Percentiles rank a stretch among this genome's conserved stretches.
These are phyloP conservation scores for Phoenix dactylifera DNA, from an alignment of 176 grass and related monocot genomes.

Conservation along the genomic window DNA sequence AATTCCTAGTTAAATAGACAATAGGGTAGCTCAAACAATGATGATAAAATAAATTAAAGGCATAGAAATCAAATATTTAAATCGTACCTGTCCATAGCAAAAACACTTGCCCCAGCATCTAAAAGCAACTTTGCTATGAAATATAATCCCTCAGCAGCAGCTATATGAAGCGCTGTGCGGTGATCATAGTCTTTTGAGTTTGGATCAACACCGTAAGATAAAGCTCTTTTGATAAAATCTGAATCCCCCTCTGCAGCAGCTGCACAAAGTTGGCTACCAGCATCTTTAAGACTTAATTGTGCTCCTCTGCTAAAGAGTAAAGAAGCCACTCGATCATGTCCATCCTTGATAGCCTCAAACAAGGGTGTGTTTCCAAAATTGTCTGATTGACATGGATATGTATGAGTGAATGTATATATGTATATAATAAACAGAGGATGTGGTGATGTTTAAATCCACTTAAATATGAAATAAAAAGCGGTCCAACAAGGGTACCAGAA, in stretches of 20 bases:
- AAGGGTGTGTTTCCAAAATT: conserved; percentile 89
- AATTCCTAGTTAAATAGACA: no score
- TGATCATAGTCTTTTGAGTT: conserved; percentile 83
- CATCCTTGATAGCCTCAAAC: conserved; percentile 67
- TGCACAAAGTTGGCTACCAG: conserved; percentile 62
- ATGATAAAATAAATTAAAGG: neutral
- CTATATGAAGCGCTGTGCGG: conserved; percentile 83
- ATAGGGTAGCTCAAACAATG: no score
- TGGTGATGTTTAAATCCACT: no score
- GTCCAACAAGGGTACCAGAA: conserved; percentile 30
- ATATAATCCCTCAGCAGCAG: conserved; percentile 69
- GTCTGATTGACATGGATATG: conserved; percentile 28
- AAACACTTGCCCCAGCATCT: conserved; percentile 78
- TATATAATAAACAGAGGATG: no score
- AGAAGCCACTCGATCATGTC: conserved; percentile 59
- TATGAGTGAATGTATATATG: no score
- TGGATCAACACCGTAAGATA: conserved; percentile 56
- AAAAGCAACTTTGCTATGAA: conserved; percentile 63
- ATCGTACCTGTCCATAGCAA: conserved; percentile 57
- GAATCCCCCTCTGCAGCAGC: conserved; percentile 56
- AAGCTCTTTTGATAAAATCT: conserved; percentile 61
- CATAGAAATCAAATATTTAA: neutral
- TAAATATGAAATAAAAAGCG: neutral
- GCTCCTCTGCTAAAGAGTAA: conserved; percentile 54
- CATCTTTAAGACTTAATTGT: conserved; percentile 47